Conservation (phyloP, 1,284 basidiomycete species). For the Salmacisia buchloeana region DNA sequence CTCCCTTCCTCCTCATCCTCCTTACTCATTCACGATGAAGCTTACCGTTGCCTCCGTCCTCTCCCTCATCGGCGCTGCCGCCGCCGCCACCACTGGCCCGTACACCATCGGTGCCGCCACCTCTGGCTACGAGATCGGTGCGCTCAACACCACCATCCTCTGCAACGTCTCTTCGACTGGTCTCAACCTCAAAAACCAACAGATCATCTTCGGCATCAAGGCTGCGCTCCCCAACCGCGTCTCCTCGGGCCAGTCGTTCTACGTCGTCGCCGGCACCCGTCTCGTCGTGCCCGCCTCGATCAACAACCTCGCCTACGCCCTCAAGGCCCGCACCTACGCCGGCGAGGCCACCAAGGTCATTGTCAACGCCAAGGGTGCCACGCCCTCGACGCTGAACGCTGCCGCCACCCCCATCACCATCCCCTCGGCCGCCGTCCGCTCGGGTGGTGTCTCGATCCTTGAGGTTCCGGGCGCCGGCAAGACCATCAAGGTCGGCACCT, state of each 20-base stretch:
- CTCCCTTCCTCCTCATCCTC: too few species aligned
- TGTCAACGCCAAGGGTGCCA: constrained; percentile 2
- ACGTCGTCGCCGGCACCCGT: constrained; percentile 4
- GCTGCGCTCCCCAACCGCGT: constrained; percentile 5
- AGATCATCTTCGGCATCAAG: too few species aligned
- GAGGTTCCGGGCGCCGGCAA: background rate
- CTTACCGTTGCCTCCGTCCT: too few species aligned
- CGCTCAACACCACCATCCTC: too few species aligned
- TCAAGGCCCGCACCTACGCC: constrained; percentile 8
- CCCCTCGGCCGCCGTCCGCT: background rate
- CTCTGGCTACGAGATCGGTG: too few species aligned
- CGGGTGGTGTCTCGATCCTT: constrained; percentile 7
- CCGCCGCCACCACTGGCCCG: too few species aligned
- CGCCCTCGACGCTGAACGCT: background rate
- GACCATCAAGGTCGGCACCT: constrained; percentile 7
- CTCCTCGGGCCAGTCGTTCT: background rate
- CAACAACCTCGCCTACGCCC: constrained; percentile 6
- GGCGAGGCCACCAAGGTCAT: constrained; percentile 8
- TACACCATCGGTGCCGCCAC: too few species aligned
- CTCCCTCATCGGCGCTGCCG: too few species aligned
- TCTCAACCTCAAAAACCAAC: too few species aligned
- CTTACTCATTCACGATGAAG: too few species aligned
- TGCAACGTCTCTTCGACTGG: too few species aligned
- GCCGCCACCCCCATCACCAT: background rate
- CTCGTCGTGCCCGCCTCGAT: constrained; percentile 5